These are phyloP conservation scores for Lodderomyces margitis DNA, from an alignment of 1,139 yeast genomes.

Conservation along the genomic window DNA sequence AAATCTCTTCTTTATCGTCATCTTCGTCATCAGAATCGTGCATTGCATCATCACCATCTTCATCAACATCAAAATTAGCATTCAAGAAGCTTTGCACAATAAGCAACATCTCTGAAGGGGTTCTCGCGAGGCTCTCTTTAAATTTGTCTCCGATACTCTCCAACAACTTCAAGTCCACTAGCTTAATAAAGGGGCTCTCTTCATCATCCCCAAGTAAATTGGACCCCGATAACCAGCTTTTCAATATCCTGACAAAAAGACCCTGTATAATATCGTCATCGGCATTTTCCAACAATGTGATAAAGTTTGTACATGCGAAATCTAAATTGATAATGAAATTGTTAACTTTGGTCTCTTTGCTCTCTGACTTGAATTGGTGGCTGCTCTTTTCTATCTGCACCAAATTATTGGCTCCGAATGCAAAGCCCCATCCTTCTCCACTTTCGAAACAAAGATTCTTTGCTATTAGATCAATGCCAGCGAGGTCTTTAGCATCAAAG, in stretches of 20 bases:
- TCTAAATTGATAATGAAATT: constrained; percentile 51
- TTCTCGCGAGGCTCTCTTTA: constrained; percentile 58
- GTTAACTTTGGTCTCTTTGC: constrained; percentile 24
- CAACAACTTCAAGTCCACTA: constrained; percentile 62
- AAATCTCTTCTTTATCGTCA: constrained; percentile 34
- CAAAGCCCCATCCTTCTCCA: constrained; percentile 51
- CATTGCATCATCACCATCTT: constrained; percentile 44
- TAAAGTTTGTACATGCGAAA: constrained; percentile 43
- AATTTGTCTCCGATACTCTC: constrained; percentile 63
- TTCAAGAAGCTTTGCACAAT: constrained; percentile 52
- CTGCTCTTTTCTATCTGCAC: constrained; percentile 40
- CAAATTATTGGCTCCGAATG: constrained; percentile 52
- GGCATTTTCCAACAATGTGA: constrained; percentile 47
- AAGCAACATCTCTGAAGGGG: constrained; percentile 58
- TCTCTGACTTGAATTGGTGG: constrained; percentile 11
- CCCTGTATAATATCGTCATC: constrained; percentile 47
- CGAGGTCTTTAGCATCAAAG: constrained; percentile 18
- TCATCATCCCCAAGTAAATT: constrained; percentile 21
- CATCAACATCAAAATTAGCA: constrained; percentile 12
- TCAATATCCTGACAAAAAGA: constrained; percentile 53
- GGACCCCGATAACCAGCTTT: constrained; percentile 50
- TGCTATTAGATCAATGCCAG: constrained; percentile 38
- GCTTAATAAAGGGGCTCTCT: constrained; percentile 52
- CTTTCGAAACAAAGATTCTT: constrained; percentile 44
- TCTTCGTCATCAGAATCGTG: constrained; percentile 40